A percentile compares a stretch with the other conserved stretches of the same genome.
phyloP scores from a whole-genome alignment of 257 asterid genomes.

The Lycium barbarum region DNA sequence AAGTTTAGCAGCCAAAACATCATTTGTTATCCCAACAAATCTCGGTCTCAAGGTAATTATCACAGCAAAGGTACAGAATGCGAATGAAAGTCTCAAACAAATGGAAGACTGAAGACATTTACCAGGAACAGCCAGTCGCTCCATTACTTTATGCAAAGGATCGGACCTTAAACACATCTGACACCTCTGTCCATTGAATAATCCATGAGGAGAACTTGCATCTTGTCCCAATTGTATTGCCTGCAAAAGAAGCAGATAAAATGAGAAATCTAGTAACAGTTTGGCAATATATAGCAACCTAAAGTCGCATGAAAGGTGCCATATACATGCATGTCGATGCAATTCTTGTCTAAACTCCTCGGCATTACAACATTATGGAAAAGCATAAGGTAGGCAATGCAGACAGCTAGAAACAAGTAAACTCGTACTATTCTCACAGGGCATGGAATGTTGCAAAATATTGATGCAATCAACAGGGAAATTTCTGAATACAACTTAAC shows the following conservation, averaged over 20 bases:
- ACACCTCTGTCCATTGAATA: slow-evolving; percentile 69
- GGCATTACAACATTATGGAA: neutral
- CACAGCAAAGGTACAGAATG: slow-evolving; percentile 6
- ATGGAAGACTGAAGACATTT: slow-evolving; percentile 30
- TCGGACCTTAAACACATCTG: slow-evolving; percentile 80
- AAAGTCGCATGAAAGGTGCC: neutral
- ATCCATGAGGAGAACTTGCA: slow-evolving; percentile 56
- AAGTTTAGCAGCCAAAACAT: slow-evolving; percentile 21
- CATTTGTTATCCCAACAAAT: slow-evolving; percentile 7
- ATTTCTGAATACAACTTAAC: neutral
- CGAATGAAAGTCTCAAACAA: slow-evolving; percentile 3
- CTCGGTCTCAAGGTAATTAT: neutral
- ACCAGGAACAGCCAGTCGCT: slow-evolving; percentile 72
- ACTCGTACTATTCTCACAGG: slow-evolving; percentile 17
- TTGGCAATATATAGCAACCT: neutral
- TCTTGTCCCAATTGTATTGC: slow-evolving; percentile 79
- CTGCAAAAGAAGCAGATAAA: slow-evolving; percentile 36
- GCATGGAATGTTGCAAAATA: slow-evolving; percentile 1
- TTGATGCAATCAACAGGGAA: slow-evolving; percentile 6
- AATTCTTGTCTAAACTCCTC: neutral
- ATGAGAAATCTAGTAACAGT: neutral
- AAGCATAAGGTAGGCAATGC: neutral
- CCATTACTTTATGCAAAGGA: slow-evolving; percentile 76
- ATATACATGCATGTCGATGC: neutral
- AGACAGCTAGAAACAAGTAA: neutral